phyloP scores from a whole-genome alignment of 2,329 filamentous ascomycete genomes.

The Fusarium pseudoanthophilum region DNA sequence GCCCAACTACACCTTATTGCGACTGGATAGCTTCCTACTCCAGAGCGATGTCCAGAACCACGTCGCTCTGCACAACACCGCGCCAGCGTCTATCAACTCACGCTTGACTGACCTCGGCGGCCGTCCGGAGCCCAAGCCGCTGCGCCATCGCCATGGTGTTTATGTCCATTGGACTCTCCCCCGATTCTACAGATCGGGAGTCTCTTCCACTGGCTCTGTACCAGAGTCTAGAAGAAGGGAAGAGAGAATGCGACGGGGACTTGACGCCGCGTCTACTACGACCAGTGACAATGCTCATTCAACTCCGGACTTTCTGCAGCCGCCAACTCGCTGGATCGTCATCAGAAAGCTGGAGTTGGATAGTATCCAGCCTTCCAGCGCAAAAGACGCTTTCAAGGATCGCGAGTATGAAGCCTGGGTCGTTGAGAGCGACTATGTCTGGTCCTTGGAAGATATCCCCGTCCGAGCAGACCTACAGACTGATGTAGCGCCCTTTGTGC shows the following conservation, averaged over 20 bases:
- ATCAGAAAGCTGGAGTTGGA: conserved; percentile 45
- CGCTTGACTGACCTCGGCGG: conserved; percentile 52
- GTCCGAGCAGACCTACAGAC: conserved; percentile 50
- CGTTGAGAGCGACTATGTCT: conserved; percentile 52
- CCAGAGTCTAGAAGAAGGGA: neutral
- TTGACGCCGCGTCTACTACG: neutral
- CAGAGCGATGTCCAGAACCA: conserved; percentile 53
- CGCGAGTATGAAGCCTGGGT: conserved; percentile 47
- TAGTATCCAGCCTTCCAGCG: conserved; percentile 12
- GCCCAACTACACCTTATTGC: conserved; percentile 58
- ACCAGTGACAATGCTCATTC: neutral
- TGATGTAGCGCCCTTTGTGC: conserved; percentile 54
- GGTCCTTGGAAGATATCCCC: conserved; percentile 47
- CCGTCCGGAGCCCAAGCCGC: neutral
- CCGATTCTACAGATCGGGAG: conserved; percentile 49
- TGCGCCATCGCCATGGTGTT: conserved; percentile 49
- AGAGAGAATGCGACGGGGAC: conserved; percentile 9
- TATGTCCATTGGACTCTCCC: conserved; percentile 58
- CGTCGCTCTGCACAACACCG: conserved; percentile 51
- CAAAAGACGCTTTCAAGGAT: neutral
- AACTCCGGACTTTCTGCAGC: conserved; percentile 27
- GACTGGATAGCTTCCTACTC: conserved; percentile 50
- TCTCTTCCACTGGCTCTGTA: conserved; percentile 1
- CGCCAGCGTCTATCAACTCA: conserved; percentile 47
- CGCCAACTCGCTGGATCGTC: conserved; percentile 53